Evolutionary conservation across 495 filamentous ascomycete genomes (phyloP), one percentile per base, ranked within the genome.

Genomic region (Amphirosellinia nigrospora): DNA sequence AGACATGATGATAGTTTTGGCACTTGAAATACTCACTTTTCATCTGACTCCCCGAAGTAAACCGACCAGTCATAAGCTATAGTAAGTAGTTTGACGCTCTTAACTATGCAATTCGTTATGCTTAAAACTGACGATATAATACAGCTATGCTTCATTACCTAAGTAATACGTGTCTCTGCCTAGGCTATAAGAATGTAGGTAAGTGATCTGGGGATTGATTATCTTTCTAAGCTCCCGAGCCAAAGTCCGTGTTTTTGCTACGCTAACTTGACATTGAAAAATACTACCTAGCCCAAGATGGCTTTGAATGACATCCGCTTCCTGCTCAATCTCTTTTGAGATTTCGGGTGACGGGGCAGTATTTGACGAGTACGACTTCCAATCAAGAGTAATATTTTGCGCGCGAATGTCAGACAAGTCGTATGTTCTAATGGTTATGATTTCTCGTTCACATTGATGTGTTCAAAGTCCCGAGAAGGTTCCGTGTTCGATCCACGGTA

Each of bases 401-500:
- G 0, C 0, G 1, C 10, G 10, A 26, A 13, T 5, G 2, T 26
- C 21, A 50, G 36, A 10, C 4, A 45, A 68, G 70, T 67, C 70
- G 60, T 62, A 64, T 72, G 70, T 55, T 71, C 70, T 71, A 71
- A 68, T 68, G 70, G 70, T 70, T 71, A 71, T 71, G 70, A 71
- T 71, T 71, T 71, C 64, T 64, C 64, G 64, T 71, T 71, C 70
- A 68, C 70, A 71, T 30, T 32, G 36, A 60, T 39, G 28, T 56
- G 65, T 45, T 38, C 65, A 30, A 19, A 64, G 34, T 45, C 28
- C 68, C 68, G 68, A 64, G 65, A 72, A 72, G 65, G 70, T 72
- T 68, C 70, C 70, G 70, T 72, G 70, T 72, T 72, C 70, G 70
- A 71, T 71, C 64, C 70, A 71, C 70, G 70, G 70, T 68, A 68